Evolutionary conservation across 2,329 filamentous ascomycete genomes (phyloP), one percentile per base, ranked within the genome.

Genomic region (Colletotrichum sp.): DNA sequence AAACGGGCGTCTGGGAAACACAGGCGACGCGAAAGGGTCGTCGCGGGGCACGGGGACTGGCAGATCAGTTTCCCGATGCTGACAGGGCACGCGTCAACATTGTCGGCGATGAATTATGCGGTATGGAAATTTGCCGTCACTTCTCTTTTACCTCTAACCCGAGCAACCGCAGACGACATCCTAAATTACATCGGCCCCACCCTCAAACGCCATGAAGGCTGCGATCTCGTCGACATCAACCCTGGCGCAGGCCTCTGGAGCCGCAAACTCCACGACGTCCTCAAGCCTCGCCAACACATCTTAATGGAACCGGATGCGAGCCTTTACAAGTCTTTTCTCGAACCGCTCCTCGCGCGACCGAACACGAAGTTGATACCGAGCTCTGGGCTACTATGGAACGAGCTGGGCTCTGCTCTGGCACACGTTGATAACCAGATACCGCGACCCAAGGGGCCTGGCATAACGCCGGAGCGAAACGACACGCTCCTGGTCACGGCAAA

Each of bases 191-290:
- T 98, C n/a, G 91, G 90, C 4, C 89, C 90, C 1, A 92, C 92
- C 4, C 89, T 99, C 21, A 86, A 91, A 39, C 90, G 92, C 60
- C 93, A 97, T 83, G 87, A 88, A 66, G 95, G 95, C 70, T 96
- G 96, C 85, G 96, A 98, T 80, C 90, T 99, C 60, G 87, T 99
- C 80, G 96, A 99, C 82, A 87, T 98, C 72, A 95, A 96, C 83
- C 96, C 96, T 0, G 96, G 96, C 16, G 87, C 87, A 2, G 95
- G 96, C 10, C 70, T 98, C 4, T 97, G 94, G 92, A 98, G 96
- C 39, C 87, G 88, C 32, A 95, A 93, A 80, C 87, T 99, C 1
- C 92, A 98, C 82, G 89, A 95, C 0, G 86, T 90, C 62, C 88
- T 99, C 9, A 86, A 95, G 80, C 96, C 96, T 6, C 92, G 95